Evolutionary conservation across 1,139 yeast species (phyloP).

Genomic region (Keqinozyma sinolaborantium): DNA sequence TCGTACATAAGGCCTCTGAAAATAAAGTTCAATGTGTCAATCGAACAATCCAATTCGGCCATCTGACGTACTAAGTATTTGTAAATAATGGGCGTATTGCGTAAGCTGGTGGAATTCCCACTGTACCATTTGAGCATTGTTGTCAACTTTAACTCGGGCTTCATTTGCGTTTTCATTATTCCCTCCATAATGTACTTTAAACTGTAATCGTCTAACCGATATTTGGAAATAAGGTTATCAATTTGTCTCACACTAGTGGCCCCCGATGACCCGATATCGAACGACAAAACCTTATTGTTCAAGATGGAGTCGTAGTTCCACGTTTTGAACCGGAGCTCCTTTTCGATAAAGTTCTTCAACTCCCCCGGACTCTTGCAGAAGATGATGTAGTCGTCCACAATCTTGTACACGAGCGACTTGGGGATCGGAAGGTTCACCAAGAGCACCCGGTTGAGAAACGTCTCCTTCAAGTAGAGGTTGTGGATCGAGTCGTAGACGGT

Average conservation of each 20-base stretch:
- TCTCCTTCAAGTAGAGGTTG: conserved; percentile 36
- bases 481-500: conserved; percentile 36
- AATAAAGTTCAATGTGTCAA: not conserved
- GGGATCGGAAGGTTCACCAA: conserved; percentile 32
- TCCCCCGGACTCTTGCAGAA: conserved; percentile 24
- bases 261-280: conserved; percentile 10
- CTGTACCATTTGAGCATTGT: conserved; percentile 6
- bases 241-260: not conserved
- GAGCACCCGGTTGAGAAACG: conserved; percentile 29
- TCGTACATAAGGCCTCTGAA: not conserved
- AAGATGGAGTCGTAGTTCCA: conserved; percentile 32
- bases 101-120: conserved; percentile 4
- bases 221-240: conserved; percentile 1
- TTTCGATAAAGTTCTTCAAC: conserved; percentile 29
- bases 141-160: conserved; percentile 3
- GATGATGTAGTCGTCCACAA: conserved; percentile 34
- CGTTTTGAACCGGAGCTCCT: conserved; percentile 22
- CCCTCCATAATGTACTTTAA: conserved; percentile 13
- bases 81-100: conserved; percentile 4
- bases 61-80: conserved; percentile 13
- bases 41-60: not conserved
- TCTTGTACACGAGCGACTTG: conserved; percentile 23
- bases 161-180: conserved; percentile 2
- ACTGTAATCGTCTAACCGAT: conserved; percentile 11
- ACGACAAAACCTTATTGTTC: conserved; percentile 27